Evolutionary conservation across 139 green algal genomes (phyloP).

Genomic region (Axilococcus clingmanii): DNA sequence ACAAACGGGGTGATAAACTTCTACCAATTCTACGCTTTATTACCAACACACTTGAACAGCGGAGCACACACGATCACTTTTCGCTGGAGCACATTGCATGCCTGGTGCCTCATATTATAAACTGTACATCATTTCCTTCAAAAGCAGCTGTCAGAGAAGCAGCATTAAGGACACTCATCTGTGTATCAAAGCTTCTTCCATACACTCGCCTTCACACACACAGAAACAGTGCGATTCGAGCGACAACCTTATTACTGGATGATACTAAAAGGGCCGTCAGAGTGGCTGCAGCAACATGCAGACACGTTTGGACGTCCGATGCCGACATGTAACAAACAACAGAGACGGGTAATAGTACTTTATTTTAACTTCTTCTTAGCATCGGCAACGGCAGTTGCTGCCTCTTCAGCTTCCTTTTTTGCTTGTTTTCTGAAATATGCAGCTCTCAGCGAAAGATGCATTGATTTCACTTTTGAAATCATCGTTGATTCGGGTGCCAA

Average conservation of each 20-base stretch:
- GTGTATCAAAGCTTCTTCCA: no score
- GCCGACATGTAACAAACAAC: neutral
- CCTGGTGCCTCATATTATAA: no score
- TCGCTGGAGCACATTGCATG: no score
- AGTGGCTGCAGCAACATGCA: slow-evolving; percentile 5
- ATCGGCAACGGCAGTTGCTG: neutral
- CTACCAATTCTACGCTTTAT: no score
- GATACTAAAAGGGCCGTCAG: slow-evolving; percentile 18
- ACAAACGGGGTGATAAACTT: no score
- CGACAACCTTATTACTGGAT: slow-evolving; percentile 10
- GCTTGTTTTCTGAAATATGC: slow-evolving; percentile 25
- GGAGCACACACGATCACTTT: no score
- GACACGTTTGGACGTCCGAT: slow-evolving; percentile 8
- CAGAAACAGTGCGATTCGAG: slow-evolving; percentile 3
- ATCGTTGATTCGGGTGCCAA: slow-evolving; percentile 24
- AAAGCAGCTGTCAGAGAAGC: no score
- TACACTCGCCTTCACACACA: slow-evolving; percentile 14
- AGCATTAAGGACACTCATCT: no score
- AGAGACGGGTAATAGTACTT: no score
- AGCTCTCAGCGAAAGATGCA: slow-evolving; percentile 27
- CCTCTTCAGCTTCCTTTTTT: neutral
- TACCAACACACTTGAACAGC: no score
- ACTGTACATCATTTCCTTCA: no score
- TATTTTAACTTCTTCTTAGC: slow-evolving; percentile 6
- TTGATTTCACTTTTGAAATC: slow-evolving; percentile 35